These are phyloP conservation scores for Arthrocladium fulminans DNA, from an alignment of 2,329 filamentous ascomycete genomes.

Conservation along the genomic window DNA sequence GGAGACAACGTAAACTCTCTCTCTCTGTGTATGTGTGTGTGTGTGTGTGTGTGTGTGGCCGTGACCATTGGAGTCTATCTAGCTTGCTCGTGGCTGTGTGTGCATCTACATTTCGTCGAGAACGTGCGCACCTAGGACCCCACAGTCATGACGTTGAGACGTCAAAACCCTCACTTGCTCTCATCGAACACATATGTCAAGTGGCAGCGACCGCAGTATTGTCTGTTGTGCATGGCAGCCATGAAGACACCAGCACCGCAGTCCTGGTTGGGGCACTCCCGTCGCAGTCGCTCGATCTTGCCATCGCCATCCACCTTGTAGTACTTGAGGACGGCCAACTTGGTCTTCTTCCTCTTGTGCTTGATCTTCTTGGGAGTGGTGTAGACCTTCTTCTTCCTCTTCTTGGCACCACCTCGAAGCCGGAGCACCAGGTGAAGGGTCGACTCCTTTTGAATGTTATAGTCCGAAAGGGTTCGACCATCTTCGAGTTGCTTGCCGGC, in stretches of 20 bases:
- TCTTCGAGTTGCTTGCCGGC: conserved; percentile 99
- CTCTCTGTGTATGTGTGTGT: no score
- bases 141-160: neutral
- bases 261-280: conserved; percentile 92
- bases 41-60: no score
- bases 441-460: conserved; percentile 99
- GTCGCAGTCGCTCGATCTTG: conserved; percentile 98
- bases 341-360: conserved; percentile 99
- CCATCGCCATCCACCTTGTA: conserved; percentile 99
- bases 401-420: conserved; percentile 97
- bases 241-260: conserved; percentile 99
- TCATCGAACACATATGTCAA: conserved; percentile 26
- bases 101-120: neutral
- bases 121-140: neutral
- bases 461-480: conserved; percentile 96
- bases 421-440: conserved; percentile 97
- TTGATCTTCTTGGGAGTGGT: conserved; percentile 99
- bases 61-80: neutral
- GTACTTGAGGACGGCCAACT: conserved; percentile 99
- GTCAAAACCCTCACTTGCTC: conserved; percentile 3
- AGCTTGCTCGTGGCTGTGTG: neutral
- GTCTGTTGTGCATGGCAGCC: conserved; percentile 99
- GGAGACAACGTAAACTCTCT: no score
- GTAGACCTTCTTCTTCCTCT: conserved; percentile 99
- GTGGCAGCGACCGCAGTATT: conserved; percentile 71